phyloP scores from a whole-genome alignment of 495 filamentous ascomycete genomes.

The Clavariopsis aquatica region DNA sequence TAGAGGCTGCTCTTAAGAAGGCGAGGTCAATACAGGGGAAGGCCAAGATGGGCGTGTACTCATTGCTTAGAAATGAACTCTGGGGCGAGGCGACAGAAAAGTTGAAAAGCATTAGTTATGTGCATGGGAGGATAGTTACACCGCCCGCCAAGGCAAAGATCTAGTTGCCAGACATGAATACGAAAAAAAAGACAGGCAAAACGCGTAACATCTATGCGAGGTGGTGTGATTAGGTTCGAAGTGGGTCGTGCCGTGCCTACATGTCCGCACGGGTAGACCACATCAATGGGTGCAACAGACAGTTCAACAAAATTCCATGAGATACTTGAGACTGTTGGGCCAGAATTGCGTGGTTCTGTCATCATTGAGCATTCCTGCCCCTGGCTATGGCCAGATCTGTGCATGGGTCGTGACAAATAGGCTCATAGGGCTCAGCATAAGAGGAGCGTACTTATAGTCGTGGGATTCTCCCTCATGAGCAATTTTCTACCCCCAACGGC shows the following conservation, averaged over 20 bases:
- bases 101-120: conserved; percentile 54
- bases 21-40: conserved; percentile 50
- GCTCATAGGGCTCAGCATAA: not conserved
- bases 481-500: not conserved
- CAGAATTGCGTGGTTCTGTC: conserved; percentile 25
- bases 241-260: not conserved
- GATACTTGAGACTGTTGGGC: not conserved
- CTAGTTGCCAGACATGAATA: not conserved
- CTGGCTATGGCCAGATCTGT: not conserved
- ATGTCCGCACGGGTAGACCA: not conserved
- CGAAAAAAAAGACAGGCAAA: not conserved
- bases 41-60: conserved; percentile 56
- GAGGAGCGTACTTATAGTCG: not conserved
- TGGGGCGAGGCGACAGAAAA: conserved; percentile 53
- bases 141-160: conserved; percentile 45
- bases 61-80: conserved; percentile 51
- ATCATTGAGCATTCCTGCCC: not conserved
- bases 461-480: not conserved
- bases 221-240: not conserved
- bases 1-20: conserved; percentile 48
- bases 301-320: not conserved
- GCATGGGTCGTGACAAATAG: conserved; percentile 5
- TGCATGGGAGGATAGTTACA: conserved; percentile 47
- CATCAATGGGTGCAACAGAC: not conserved
- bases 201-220: not conserved